These are phyloP conservation scores for Cladosporium halotolerans DNA, from an alignment of 2,329 filamentous ascomycete genomes.

Conservation along the genomic window DNA sequence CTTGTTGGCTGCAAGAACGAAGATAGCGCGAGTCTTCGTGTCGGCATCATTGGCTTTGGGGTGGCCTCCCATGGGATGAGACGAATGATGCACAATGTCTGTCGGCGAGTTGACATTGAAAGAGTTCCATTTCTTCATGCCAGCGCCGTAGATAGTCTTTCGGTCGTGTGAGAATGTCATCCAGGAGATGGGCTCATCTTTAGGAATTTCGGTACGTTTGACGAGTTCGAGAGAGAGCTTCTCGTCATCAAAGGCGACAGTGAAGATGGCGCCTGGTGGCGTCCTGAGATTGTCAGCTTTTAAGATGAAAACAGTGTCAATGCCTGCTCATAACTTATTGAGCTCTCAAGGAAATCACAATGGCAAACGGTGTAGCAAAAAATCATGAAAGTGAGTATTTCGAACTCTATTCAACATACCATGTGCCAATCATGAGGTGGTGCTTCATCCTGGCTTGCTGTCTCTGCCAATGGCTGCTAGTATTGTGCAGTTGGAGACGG, in stretches of 20 bases:
- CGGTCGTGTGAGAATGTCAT: constrained; percentile 74
- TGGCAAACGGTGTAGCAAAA: not conserved
- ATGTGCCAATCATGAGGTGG: constrained; percentile 87
- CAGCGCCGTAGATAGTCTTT: constrained; percentile 80
- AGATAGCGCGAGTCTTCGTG: constrained; percentile 83
- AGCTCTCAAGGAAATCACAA: not conserved
- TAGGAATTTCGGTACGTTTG: constrained; percentile 73
- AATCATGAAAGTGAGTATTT: not conserved
- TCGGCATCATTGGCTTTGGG: constrained; percentile 60
- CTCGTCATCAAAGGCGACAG: constrained; percentile 80
- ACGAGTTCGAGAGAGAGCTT: constrained; percentile 65
- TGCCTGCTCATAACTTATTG: not conserved
- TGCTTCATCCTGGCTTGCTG: constrained; percentile 60
- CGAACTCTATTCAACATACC: constrained; percentile 37
- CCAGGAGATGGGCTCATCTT: constrained; percentile 87
- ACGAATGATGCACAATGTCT: constrained; percentile 67
- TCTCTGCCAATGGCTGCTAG: not conserved
- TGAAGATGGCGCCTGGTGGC: constrained; percentile 82
- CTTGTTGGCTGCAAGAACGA: constrained; percentile 71
- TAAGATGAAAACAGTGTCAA: constrained; percentile 13
- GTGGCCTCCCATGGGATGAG: constrained; percentile 69
- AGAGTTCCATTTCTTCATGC: constrained; percentile 90
- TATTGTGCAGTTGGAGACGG: not conserved
- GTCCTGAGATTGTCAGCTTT: constrained; percentile 38
- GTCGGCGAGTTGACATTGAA: constrained; percentile 69